Evolutionary conservation across 768 basidiomycete genomes (phyloP), one percentile per base, ranked within the genome.

Genomic region (Pulveroboletus sp.): DNA sequence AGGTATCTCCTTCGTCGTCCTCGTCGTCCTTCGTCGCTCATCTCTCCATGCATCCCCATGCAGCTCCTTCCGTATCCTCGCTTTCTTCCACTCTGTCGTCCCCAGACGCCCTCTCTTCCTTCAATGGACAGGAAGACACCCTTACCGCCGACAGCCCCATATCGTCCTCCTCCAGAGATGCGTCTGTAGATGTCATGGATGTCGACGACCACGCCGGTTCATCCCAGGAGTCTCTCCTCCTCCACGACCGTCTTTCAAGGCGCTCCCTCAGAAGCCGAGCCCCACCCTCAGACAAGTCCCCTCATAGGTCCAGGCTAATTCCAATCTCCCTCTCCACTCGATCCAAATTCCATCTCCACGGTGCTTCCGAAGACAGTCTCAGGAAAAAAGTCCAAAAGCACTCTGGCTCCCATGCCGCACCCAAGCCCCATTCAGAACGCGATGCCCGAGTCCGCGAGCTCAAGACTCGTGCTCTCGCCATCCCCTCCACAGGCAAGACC

Each of bases 401-500:
- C 18, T 1, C 56, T 15, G 43, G 47, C 32, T 41, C 59, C 27
- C 57, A 55, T 50, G n/a, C 52, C 12, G 18, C 56, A 18, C 32
- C 56, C 50, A 68, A 57, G 49, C 55, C 49, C 18, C 52, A 60
- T 17, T 61, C 64, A 41, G 66, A 68, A 44, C 66, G 67, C 50
- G 67, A 68, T 56, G 42, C 43, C 15, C 62, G 51, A 49, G 67
- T 68, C 1, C 66, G 68, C 40, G 53, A 66, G 3, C 57, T 68
- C 54, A 68, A 68, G 55, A 44, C 24, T 21, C 68, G 67, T 21
- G 67, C 67, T 4, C 57, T 68, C 28, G 51, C 60, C 14, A 70
- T 68, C 46, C 68, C 64, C 33, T 68, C 67, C 44, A 68, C 67
- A 7, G 67, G 67, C 43, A 68, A 68, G 60, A 70, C 81, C 8